phyloP scores from a whole-genome alignment of 768 basidiomycete species.

The Postia placenta region DNA sequence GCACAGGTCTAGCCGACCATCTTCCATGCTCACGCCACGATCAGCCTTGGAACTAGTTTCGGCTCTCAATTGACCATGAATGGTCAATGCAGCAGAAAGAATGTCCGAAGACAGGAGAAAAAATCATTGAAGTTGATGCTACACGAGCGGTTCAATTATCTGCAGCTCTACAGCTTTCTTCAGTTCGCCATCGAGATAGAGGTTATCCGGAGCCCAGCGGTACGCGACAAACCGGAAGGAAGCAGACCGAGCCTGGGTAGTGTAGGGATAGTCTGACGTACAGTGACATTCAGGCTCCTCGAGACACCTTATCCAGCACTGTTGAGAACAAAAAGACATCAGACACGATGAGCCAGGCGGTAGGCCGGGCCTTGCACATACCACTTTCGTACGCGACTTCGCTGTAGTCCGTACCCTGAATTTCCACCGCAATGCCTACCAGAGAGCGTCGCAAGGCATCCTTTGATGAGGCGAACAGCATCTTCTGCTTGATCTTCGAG shows the following conservation, averaged over 20 bases:
- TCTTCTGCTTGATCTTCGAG: slow-evolving; percentile 86
- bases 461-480: slow-evolving; percentile 87
- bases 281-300: slow-evolving; percentile 8
- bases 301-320: slow-evolving; percentile 25
- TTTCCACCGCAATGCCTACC: slow-evolving; percentile 70
- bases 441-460: slow-evolving; percentile 70
- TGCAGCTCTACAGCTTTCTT: slow-evolving; percentile 21
- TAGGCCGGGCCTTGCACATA: slow-evolving; percentile 22
- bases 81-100: no score
- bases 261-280: neutral
- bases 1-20: no score
- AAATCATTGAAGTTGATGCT: slow-evolving; percentile 1
- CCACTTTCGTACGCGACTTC: slow-evolving; percentile 72
- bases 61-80: no score
- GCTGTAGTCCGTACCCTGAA: slow-evolving; percentile 76
- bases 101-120: slow-evolving; percentile 1
- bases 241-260: slow-evolving; percentile 7
- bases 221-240: slow-evolving; percentile 7
- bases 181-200: slow-evolving; percentile 7
- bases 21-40: no score
- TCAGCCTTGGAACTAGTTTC: no score
- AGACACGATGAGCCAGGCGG: no score
- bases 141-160: slow-evolving; percentile 14
- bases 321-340: no score
- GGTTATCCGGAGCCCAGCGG: slow-evolving; percentile 5